These are phyloP conservation scores for Saccharomycopsis olivae DNA, from an alignment of 805 yeast genomes.

Conservation along the genomic window DNA sequence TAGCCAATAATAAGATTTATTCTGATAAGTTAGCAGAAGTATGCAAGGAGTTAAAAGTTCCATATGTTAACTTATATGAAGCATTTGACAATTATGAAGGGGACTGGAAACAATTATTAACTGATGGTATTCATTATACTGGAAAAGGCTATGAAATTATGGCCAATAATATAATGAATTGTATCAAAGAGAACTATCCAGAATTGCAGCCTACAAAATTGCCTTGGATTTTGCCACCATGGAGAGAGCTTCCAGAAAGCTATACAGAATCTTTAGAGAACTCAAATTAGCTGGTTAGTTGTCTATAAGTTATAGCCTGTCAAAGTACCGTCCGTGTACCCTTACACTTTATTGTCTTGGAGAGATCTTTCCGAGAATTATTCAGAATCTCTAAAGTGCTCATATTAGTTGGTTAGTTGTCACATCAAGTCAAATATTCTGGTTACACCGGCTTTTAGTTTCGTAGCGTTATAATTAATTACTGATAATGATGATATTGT, in stretches of 20 bases:
- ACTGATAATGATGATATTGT: too few species aligned
- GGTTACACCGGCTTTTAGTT: too few species aligned
- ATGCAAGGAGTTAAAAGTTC: constrained; percentile 37
- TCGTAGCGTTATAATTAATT: too few species aligned
- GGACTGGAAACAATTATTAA: constrained; percentile 29
- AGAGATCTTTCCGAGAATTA: too few species aligned
- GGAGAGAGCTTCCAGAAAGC: constrained; percentile 22
- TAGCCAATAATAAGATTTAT: constrained; percentile 36
- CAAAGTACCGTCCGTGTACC: too few species aligned
- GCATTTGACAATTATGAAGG: constrained; percentile 29
- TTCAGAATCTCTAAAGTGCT: too few species aligned
- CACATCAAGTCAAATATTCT: too few species aligned
- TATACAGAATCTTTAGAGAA: neutral
- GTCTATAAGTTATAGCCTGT: too few species aligned
- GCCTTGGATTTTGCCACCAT: constrained; percentile 28
- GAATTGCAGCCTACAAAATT: constrained; percentile 35
- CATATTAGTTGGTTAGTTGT: too few species aligned
- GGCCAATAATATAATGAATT: constrained; percentile 32
- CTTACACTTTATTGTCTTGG: too few species aligned
- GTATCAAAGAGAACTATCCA: constrained; percentile 36
- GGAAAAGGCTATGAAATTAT: constrained; percentile 42
- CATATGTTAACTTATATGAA: constrained; percentile 47
- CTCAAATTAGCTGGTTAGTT: too few species aligned
- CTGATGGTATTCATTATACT: constrained; percentile 53
- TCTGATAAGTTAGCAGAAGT: constrained; percentile 37